Percentiles rank a stretch among this genome's conserved stretches.
These are phyloP conservation scores for Paramecium sonneborni DNA, from an alignment of 73 alveolate species.

Conservation along the genomic window DNA sequence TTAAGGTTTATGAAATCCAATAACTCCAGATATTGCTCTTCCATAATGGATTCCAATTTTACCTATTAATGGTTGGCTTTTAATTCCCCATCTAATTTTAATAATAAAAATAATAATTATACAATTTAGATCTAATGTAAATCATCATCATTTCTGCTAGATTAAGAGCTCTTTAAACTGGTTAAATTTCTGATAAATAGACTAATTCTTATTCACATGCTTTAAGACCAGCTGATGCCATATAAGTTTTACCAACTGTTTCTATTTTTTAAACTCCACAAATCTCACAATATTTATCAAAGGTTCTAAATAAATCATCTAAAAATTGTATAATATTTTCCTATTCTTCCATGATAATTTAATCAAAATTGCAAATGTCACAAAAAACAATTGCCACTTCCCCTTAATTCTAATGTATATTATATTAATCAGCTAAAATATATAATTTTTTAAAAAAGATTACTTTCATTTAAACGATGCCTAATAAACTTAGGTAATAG, in stretches of 20 bases:
- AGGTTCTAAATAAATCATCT: constrained; percentile 48
- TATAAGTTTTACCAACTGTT: constrained; percentile 63
- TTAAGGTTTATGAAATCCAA: constrained; percentile 63
- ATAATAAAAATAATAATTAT: background rate
- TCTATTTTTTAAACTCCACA: constrained; percentile 62
- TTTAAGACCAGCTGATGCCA: constrained; percentile 62
- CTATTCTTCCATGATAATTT: constrained; percentile 56
- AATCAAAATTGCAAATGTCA: constrained; percentile 63
- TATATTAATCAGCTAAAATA: constrained; percentile 17
- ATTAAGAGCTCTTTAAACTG: constrained; percentile 60
- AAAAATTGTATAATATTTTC: constrained; percentile 20
- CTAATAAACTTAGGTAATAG: constrained; percentile 55
- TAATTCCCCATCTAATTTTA: constrained; percentile 4
- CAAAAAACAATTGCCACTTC: constrained; percentile 57
- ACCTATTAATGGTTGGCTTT: background rate
- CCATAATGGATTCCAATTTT: constrained; percentile 64
- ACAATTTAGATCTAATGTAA: constrained; percentile 5
- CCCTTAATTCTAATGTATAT: constrained; percentile 44
- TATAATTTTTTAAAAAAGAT: background rate
- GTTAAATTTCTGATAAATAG: constrained; percentile 27
- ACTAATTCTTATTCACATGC: constrained; percentile 53
- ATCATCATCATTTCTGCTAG: constrained; percentile 19
- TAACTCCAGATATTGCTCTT: constrained; percentile 63
- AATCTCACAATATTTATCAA: constrained; percentile 41
- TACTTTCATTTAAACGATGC: constrained; percentile 39